Evolutionary conservation across 805 yeast species (phyloP).

Genomic region (Candida glaebosa): DNA sequence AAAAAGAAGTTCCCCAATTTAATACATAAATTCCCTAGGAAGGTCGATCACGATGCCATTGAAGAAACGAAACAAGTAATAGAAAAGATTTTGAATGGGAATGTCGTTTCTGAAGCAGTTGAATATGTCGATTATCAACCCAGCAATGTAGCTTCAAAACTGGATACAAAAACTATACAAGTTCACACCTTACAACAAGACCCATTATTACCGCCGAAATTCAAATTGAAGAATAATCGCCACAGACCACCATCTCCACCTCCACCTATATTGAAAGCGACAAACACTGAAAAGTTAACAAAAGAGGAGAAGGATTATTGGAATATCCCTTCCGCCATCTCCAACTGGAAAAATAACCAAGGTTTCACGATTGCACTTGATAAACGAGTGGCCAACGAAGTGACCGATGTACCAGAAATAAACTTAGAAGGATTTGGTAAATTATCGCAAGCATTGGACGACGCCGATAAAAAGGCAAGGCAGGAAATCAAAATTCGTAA

Average conservation of each 20-base stretch:
- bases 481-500: constrained; percentile 21
- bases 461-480: constrained; percentile 45
- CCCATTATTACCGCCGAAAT: constrained; percentile 82
- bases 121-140: constrained; percentile 19
- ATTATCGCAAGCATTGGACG: constrained; percentile 68
- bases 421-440: constrained; percentile 57
- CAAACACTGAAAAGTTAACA: constrained; percentile 48
- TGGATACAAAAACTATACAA: constrained; percentile 46
- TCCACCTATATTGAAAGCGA: constrained; percentile 62
- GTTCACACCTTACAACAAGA: constrained; percentile 69
- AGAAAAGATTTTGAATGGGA: constrained; percentile 45
- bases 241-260: constrained; percentile 56
- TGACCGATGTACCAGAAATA: constrained; percentile 23
- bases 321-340: constrained; percentile 87
- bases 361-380: constrained; percentile 84
- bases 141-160: constrained; percentile 11
- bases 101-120: constrained; percentile 36
- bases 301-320: constrained; percentile 75
- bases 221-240: constrained; percentile 70
- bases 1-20: constrained; percentile 38
- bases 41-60: constrained; percentile 45
- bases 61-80: constrained; percentile 57
- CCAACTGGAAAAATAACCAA: constrained; percentile 93
- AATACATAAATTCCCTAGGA: constrained; percentile 37
- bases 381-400: constrained; percentile 58